Percentiles rank a stretch among this genome's conserved stretches.
These are phyloP conservation scores for Zygotorulaspora chibaensis DNA, from an alignment of 805 yeast genomes.

Conservation along the genomic window DNA sequence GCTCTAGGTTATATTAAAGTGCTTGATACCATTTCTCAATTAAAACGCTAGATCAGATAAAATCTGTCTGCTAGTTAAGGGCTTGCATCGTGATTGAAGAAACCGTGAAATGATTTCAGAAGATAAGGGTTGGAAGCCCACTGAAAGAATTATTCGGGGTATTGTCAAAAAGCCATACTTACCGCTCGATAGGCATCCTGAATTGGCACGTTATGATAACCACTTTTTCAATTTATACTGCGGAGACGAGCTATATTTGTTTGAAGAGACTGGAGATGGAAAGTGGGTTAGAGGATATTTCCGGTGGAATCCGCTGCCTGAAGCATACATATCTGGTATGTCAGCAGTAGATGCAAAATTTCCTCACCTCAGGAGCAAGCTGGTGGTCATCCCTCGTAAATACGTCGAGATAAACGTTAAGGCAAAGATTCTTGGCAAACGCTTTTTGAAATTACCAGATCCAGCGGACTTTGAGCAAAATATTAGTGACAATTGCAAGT, in stretches of 20 bases:
- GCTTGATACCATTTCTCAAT: background rate
- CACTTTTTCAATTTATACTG: constrained; percentile 55
- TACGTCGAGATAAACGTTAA: constrained; percentile 46
- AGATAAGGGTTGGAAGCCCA: constrained; percentile 41
- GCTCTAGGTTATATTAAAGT: background rate
- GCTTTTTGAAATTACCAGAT: constrained; percentile 32
- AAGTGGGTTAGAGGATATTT: constrained; percentile 82
- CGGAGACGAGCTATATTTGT: constrained; percentile 74
- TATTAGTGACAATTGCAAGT: constrained; percentile 10
- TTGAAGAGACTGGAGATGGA: constrained; percentile 51
- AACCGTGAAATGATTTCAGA: background rate
- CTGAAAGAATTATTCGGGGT: constrained; percentile 44
- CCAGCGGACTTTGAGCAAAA: constrained; percentile 18
- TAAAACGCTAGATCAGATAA: background rate
- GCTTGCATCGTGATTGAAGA: background rate
- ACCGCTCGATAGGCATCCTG: constrained; percentile 42
- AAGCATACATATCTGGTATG: constrained; percentile 56
- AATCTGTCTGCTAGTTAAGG: background rate
- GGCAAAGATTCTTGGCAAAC: constrained; percentile 37
- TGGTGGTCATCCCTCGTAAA: constrained; percentile 59
- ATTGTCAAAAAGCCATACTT: constrained; percentile 42
- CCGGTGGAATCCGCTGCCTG: constrained; percentile 62
- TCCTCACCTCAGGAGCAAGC: constrained; percentile 50
- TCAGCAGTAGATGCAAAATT: constrained; percentile 54
- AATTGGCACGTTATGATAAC: constrained; percentile 30